A percentile compares a stretch with the other conserved stretches of the same genome.
phyloP scores from a whole-genome alignment of 139 green algal species.

The Desmodesmus armatus region DNA sequence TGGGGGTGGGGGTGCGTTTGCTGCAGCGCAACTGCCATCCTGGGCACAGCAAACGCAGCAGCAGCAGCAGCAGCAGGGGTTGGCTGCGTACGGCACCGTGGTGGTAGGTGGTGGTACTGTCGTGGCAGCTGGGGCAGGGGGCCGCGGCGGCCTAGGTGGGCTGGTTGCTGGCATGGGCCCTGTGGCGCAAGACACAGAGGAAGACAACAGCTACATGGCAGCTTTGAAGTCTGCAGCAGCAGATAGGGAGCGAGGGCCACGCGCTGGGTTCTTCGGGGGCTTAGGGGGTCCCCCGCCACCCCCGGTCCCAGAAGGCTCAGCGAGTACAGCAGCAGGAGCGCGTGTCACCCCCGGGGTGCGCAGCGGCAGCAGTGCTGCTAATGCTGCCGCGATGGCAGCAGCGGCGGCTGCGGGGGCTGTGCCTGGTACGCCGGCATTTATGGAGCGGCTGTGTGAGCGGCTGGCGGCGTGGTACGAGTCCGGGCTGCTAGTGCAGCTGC shows the following conservation, averaged over 20 bases:
- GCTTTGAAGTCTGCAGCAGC: constrained; percentile 44
- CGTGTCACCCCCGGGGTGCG: too few relatives aligned
- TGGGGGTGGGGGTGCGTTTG: neutral
- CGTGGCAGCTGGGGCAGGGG: neutral
- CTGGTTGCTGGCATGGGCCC: neutral
- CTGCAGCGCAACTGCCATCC: neutral
- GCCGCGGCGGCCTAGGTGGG: neutral
- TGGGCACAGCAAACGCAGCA: neutral
- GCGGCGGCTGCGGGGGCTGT: constrained; percentile 41
- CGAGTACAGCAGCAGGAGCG: too few relatives aligned
- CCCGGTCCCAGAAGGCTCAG: too few relatives aligned
- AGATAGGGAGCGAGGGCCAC: constrained; percentile 39
- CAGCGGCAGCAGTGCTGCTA: constrained; percentile 33
- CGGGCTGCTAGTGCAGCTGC: constrained; percentile 80
- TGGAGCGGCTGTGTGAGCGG: constrained; percentile 58
- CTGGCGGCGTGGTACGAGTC: constrained; percentile 71
- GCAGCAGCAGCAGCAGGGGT: neutral
- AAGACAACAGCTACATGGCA: constrained; percentile 43
- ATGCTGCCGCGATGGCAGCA: constrained; percentile 31
- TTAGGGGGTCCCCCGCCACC: too few relatives aligned
- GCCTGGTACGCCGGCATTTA: constrained; percentile 9
- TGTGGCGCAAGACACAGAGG: constrained; percentile 5
- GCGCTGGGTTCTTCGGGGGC: neutral
- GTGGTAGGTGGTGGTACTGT: neutral
- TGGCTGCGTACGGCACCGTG: neutral